Base-by-base conservation (phyloP, 2,329 filamentous ascomycete species). In the Fusarium sarcochroum region DNA sequence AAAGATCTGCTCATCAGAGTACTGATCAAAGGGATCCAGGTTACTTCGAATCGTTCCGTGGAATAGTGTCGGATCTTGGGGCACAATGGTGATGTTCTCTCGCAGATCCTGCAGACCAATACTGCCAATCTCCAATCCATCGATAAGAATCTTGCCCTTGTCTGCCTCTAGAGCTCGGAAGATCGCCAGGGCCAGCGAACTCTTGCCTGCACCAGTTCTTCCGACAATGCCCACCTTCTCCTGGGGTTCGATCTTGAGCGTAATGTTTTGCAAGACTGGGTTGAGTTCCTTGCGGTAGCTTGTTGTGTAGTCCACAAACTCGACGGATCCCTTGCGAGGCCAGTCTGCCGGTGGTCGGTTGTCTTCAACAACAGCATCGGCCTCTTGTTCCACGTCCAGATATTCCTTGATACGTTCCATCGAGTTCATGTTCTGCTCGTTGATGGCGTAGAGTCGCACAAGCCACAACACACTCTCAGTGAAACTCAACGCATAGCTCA, bases 341-440 rank as follows among this genome's bases (percentile, higher is more conserved):
- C 96, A 99, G 76, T 92, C 90, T 6, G 85, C 80, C 1, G 91
- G 85, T 8, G 96, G 96, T 27, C 93, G 87, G 68, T 89, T 92
- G 61, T 95, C 89, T 55, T 93, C 89, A 40, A 97, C 87, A 40
- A 97, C 84, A 2, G 92, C 85, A 1, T 87, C 84, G 2, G 96
- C 94, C 81, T 99, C 96, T 78, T 98, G 95, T 73, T 98, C 95
- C 1, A 99, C 92, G 44, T 98, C 93, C 35, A 98, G 87, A 76
- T 98, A 99, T 78, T 99, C 96, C 82, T 97, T 97, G 76, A 99
- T 91, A 75, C 96, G 93, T 81, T 99, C 96, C 48, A 98, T 94
- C 4, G 95, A 95, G 81, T 99, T 99, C 96, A 99, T 98, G 81
- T 98, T 98, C 80, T 99, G 96, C 81, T 99, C 96, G 75, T 98